Base-by-base conservation (phyloP, 306 rosid species). In the Rosa multiflora region DNA sequence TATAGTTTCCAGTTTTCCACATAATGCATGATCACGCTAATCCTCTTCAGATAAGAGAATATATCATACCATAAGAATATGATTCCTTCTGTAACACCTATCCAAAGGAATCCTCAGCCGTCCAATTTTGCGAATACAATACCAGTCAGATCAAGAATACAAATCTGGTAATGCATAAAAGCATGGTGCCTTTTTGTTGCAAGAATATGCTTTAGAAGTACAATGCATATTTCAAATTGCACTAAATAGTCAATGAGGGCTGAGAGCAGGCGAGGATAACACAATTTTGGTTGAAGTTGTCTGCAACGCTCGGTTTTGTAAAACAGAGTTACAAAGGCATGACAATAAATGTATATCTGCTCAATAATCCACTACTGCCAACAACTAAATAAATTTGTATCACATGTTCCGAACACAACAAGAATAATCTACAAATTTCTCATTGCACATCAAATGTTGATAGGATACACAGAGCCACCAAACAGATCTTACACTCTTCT, bases 401-500 rank as follows among this genome's bases (percentile, higher is more conserved):
- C 10, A 32, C 69, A 63, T 6, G 11, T 18, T 35, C 48, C 13
- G 17, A 62, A 37, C 49, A 43, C 10, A 55, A 69, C 73, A 42
- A 69, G 53, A 69, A 20, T 44, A 69, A 59, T 75, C 11, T 44
- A 61, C 70, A 44, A 58, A 3, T 15, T 61, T 69, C 11, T 59
- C 58, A 75, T 44, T 75, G 23, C 58, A 44, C 15, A 23, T 20
- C 56, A 43, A 39, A 44, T 43, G 35, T 13, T 55, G 77, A 58
- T 58, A 6, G 78, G 58, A 75, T 26, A 58, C 78, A 12, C 20
- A 35, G 2, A 35, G 52, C 52, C 35, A 58, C 42, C 69, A 61
- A 75, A 40, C 56, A 15, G 14, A 58, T 59, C 77, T 39, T 39
- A 53, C 52, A 37, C 80, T 43, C 70, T 42, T 39, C 77, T 68